Evolutionary conservation across 73 alveolate genomes (phyloP).

Genomic region (Symbiodinium pilosum): DNA sequence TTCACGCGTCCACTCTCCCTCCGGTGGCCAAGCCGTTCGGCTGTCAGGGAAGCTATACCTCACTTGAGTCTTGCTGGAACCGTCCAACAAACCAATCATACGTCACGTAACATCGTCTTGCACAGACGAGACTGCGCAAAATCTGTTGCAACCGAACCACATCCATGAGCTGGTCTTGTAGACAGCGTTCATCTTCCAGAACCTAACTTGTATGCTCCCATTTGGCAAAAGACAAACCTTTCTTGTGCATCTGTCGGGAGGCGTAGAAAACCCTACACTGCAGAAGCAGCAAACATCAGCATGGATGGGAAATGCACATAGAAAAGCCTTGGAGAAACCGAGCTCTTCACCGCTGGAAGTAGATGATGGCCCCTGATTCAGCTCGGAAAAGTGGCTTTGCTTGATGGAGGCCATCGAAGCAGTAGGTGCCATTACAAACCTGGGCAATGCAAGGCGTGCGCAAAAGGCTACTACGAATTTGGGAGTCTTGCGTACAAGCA

Average conservation of each 20-base stretch:
- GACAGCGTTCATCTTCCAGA: conserved; percentile 77
- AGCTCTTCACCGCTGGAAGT: conserved; percentile 34
- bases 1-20: conserved; percentile 53
- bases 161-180: conserved; percentile 75
- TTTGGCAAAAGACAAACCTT: too few relatives aligned
- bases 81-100: not conserved
- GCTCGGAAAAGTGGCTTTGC: conserved; percentile 71
- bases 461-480: not conserved
- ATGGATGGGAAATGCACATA: too few relatives aligned
- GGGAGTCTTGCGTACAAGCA: too few relatives aligned
- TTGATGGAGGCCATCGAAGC: conserved; percentile 55
- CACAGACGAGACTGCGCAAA: too few relatives aligned
- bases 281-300: too few relatives aligned
- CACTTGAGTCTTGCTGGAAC: not conserved
- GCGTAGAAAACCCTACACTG: too few relatives aligned
- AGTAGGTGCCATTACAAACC: conserved; percentile 61
- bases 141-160: not conserved
- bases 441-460: not conserved
- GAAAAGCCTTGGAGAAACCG: too few relatives aligned
- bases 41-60: conserved; percentile 78
- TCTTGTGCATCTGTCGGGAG: too few relatives aligned
- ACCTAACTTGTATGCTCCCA: too few relatives aligned
- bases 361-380: conserved; percentile 86
- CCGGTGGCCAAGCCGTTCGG: conserved; percentile 56
- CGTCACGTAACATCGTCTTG: too few relatives aligned